Percentiles rank a stretch among this genome's conserved stretches.
Conservation (phyloP, 1,139 yeast genomes). For the Zygosaccharomyces pseudobailii region DNA sequence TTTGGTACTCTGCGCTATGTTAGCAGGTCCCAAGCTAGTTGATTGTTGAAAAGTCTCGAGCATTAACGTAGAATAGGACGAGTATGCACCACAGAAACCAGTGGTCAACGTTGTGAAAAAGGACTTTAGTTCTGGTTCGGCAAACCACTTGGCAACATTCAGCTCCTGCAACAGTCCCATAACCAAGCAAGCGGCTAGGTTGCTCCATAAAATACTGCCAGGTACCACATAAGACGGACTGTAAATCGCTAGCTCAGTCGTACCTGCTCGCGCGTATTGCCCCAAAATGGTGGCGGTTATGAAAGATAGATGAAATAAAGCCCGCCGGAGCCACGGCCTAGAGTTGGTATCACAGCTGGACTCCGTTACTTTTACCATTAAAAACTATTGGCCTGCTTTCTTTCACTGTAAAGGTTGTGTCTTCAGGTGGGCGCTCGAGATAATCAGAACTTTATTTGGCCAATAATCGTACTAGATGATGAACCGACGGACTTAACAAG, state of each 20-base stretch:
- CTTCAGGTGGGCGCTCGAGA: too few species aligned
- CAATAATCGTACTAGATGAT: too few species aligned
- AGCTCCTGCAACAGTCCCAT: slow-evolving; percentile 47
- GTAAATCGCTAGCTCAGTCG: slow-evolving; percentile 33
- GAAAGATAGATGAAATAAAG: slow-evolving; percentile 8
- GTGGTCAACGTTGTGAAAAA: slow-evolving; percentile 63
- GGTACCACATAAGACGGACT: slow-evolving; percentile 35
- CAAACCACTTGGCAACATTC: slow-evolving; percentile 20
- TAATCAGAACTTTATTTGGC: too few species aligned
- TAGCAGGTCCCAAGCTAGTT: slow-evolving; percentile 42
- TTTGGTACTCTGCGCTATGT: slow-evolving; percentile 36
- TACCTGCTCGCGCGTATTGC: slow-evolving; percentile 30
- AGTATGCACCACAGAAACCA: slow-evolving; percentile 82
- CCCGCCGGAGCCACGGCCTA: too few species aligned
- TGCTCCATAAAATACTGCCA: slow-evolving; percentile 74
- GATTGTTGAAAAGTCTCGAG: slow-evolving; percentile 50
- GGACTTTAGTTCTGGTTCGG: slow-evolving; percentile 12
- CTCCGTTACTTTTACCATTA: too few species aligned
- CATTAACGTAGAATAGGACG: slow-evolving; percentile 75
- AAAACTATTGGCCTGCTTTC: too few species aligned
- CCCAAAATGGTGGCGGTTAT: slow-evolving; percentile 32
- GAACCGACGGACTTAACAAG: too few species aligned
- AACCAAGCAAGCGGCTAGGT: slow-evolving; percentile 68
- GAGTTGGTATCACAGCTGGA: too few species aligned
- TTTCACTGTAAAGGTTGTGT: too few species aligned